A percentile compares a stretch with the other conserved stretches of the same genome.
These are phyloP conservation scores for Xylaria sp. DNA, from an alignment of 2,329 filamentous ascomycete species.

Conservation along the genomic window DNA sequence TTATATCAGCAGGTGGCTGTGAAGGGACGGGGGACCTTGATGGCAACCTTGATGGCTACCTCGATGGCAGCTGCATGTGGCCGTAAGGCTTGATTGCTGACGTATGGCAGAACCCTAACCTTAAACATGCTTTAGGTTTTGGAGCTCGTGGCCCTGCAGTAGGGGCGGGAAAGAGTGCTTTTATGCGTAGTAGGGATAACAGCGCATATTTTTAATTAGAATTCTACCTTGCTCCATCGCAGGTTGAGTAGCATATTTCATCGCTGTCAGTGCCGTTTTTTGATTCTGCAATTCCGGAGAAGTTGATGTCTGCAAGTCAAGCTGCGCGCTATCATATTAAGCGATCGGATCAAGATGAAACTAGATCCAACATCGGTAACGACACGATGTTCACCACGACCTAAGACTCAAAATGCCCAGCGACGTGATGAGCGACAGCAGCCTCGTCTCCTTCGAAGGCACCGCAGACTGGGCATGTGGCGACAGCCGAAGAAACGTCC, in stretches of 20 bases:
- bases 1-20: constrained; percentile 8
- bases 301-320: neutral
- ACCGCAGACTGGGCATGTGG: constrained; percentile 72
- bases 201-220: neutral
- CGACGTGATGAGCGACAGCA: constrained; percentile 75
- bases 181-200: neutral
- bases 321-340: neutral
- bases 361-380: neutral
- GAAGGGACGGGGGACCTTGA: constrained; percentile 20
- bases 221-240: neutral
- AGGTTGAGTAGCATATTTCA: neutral
- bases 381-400: neutral
- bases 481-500: constrained; percentile 47
- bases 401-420: constrained; percentile 61
- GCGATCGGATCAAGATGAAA: neutral
- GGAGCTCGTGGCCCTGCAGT: neutral
- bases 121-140: neutral
- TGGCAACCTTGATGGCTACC: constrained; percentile 23
- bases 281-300: neutral
- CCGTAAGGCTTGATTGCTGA: neutral
- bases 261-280: neutral
- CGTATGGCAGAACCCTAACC: neutral
- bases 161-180: neutral
- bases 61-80: neutral
- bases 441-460: constrained; percentile 74